Evolutionary conservation across 441 rosid species (phyloP), one percentile per base, ranked within the genome.

Genomic region (Syzygium malaccense): DNA sequence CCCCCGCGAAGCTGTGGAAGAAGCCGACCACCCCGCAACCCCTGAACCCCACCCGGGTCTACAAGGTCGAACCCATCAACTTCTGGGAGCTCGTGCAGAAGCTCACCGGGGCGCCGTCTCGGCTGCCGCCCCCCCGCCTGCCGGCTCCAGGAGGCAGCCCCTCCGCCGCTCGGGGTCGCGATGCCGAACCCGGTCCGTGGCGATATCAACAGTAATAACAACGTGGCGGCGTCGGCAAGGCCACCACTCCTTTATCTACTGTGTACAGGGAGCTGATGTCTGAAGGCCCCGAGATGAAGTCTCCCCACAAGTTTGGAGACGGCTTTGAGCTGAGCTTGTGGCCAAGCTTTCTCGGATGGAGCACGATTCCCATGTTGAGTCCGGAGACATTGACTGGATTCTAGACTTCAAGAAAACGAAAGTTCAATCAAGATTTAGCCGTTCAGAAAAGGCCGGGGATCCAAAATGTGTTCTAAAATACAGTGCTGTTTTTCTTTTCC

Each of bases 361-460:
- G 90, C 79, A 85, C 95, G 85, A 93, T 92, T 87, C 95, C 95
- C 32, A 93, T 94, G 86, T 92, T 93, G 45, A 95, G 97, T 90
- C 95, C 98, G 0, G 93, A 94, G 89, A 92, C 95, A 80, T 92
- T 95, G 78, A 93, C 98, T 86, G 89, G 89, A 68, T 89, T 93
- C 88, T 92, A 90, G 75, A 75, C 17, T 75, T 33, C 8, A 23
- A 37, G 48, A 75, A 15, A 20, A 75, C 51, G 51, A 41, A 37
- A 41, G 51, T 75, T 75, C 3, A 45, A 45, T 45, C 48, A 37
- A 6, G 80, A 71, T 71, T 11, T 8, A 37, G 80, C 28, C n/a
- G 1, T 37, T 49, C 26, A 71, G 14, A 75, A 41, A 41, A 23
- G 83, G 83, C 83, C 10, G 18, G 23, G 83, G 80, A 37, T 37